Percentiles rank a stretch among this genome's conserved stretches.
Conservation (phyloP, 129 eudicot species). For the Oenanthe sinensis region DNA sequence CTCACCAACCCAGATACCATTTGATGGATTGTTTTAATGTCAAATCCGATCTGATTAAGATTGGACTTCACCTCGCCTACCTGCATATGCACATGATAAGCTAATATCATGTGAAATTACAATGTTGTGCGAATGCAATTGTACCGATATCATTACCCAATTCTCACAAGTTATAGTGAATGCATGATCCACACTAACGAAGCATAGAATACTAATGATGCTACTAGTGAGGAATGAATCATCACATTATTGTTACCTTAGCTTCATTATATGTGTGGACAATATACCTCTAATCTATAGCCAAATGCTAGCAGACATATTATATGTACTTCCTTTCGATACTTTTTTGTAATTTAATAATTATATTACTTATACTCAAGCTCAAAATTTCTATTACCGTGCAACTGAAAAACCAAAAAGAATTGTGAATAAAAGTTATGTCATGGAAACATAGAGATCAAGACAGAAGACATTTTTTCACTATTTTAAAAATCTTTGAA, state of each 20-base stretch:
- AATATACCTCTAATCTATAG: neutral
- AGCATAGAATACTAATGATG: neutral
- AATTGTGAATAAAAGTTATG: neutral
- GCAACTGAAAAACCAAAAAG: neutral
- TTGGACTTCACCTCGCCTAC: conserved; percentile 62
- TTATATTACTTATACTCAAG: neutral
- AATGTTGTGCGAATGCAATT: neutral
- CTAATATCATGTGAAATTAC: neutral
- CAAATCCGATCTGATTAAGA: conserved; percentile 73
- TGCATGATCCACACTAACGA: neutral
- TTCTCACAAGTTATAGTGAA: neutral
- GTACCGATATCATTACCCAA: neutral
- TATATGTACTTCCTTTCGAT: neutral
- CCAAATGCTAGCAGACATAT: neutral
- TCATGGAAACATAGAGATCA: neutral
- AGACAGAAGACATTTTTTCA: neutral
- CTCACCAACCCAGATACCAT: conserved; percentile 79
- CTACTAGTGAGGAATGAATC: neutral
- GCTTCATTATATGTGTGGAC: neutral
- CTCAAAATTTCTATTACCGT: neutral
- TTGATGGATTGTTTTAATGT: conserved; percentile 59
- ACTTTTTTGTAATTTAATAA: neutral
- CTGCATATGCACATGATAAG: conserved; percentile 29
- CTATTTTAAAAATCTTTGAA: neutral
- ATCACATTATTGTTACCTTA: neutral